Conservation (phyloP, 2,329 filamentous ascomycete genomes). For the Fonsecaea pugnacius region DNA sequence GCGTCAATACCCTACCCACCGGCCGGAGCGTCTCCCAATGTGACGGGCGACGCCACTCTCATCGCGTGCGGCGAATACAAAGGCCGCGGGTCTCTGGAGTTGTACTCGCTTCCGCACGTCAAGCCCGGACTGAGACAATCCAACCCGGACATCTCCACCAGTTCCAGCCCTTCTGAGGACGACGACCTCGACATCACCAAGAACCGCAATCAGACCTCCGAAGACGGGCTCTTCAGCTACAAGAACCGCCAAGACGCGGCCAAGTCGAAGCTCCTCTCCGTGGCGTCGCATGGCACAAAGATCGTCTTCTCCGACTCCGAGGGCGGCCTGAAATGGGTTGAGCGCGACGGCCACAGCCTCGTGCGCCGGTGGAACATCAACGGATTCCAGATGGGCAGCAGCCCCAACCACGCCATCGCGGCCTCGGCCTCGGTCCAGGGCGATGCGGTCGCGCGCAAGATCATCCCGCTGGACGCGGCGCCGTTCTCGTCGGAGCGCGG, state of each 20-base stretch:
- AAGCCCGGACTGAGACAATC: constrained; percentile 19
- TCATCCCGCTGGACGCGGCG: constrained; percentile 52
- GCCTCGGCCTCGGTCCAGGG: constrained; percentile 9
- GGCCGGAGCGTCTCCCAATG: constrained; percentile 51
- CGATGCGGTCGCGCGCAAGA: constrained; percentile 31
- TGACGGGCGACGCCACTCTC: constrained; percentile 61
- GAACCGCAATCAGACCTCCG: neutral
- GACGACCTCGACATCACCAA: constrained; percentile 9
- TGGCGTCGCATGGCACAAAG: constrained; percentile 78
- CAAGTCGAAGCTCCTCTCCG: constrained; percentile 77
- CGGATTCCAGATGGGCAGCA: constrained; percentile 39
- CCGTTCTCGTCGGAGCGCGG: constrained; percentile 56
- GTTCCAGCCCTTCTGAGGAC: constrained; percentile 17
- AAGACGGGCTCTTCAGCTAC: constrained; percentile 51
- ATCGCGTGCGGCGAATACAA: constrained; percentile 90
- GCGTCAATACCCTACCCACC: constrained; percentile 66
- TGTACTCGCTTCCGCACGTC: constrained; percentile 65
- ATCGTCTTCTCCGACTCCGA: constrained; percentile 83
- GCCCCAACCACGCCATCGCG: constrained; percentile 4
- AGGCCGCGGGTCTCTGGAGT: constrained; percentile 83
- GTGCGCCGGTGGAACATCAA: constrained; percentile 64
- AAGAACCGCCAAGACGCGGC: constrained; percentile 85
- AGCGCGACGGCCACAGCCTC: constrained; percentile 70
- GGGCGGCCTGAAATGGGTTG: constrained; percentile 86
- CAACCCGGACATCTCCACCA: neutral